These are phyloP conservation scores for Candida vartiovaarae DNA, from an alignment of 805 yeast genomes.

Conservation along the genomic window DNA sequence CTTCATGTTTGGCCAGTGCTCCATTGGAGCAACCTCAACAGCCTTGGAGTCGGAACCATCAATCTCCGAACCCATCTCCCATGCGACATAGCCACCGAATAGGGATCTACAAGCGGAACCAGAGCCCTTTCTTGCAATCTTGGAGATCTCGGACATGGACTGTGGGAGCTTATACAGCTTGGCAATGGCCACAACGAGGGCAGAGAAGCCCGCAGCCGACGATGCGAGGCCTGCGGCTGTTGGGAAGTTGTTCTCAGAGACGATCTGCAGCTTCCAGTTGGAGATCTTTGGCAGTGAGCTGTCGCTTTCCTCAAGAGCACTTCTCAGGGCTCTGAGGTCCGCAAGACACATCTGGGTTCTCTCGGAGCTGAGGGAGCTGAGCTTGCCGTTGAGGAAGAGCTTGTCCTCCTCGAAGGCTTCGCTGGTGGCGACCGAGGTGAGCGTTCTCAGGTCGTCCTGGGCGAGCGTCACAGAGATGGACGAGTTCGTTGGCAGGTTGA, in stretches of 20 bases:
- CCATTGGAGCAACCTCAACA: constrained; percentile 76
- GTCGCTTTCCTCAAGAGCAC: constrained; percentile 48
- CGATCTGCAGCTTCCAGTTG: constrained; percentile 64
- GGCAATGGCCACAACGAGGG: constrained; percentile 86
- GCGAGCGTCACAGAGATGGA: constrained; percentile 92
- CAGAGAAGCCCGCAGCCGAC: constrained; percentile 98
- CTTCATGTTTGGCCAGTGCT: constrained; percentile 89
- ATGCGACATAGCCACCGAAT: constrained; percentile 96
- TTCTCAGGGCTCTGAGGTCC: constrained; percentile 67
- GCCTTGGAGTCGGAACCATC: constrained; percentile 95
- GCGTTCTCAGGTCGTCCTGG: constrained; percentile 84
- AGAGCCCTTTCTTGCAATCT: constrained; percentile 95
- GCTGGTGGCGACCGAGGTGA: constrained; percentile 80
- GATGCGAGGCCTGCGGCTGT: constrained; percentile 99
- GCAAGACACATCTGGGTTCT: constrained; percentile 66
- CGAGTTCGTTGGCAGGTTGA: constrained; percentile 93
- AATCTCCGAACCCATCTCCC: constrained; percentile 84
- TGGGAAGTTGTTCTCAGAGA: constrained; percentile 94
- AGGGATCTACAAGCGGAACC: constrained; percentile 98
- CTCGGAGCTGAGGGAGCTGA: constrained; percentile 55
- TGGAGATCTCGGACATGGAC: constrained; percentile 75
- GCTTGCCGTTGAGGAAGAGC: constrained; percentile 81
- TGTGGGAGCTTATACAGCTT: constrained; percentile 80
- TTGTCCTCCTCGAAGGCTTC: constrained; percentile 51
- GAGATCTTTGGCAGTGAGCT: constrained; percentile 53